Percentiles rank a stretch among this genome's conserved stretches.
phyloP scores from a whole-genome alignment of 495 filamentous ascomycete species.

The Neurospora pannonica region DNA sequence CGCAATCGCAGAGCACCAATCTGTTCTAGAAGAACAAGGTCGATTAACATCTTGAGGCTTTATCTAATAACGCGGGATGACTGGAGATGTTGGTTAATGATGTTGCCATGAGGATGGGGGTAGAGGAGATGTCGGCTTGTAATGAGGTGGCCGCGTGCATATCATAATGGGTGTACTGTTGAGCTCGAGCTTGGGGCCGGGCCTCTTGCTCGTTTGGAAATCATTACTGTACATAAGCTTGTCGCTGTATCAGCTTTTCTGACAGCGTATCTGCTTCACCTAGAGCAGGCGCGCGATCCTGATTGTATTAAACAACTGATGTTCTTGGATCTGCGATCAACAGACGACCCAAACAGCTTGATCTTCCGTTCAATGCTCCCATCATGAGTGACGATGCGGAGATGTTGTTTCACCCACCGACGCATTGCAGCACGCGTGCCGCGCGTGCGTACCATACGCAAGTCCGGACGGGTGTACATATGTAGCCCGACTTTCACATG shows the following conservation, averaged over 20 bases:
- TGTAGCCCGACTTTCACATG: neutral
- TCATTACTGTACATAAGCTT: neutral
- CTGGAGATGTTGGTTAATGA: neutral
- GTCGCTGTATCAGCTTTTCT: neutral
- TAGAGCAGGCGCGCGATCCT: neutral
- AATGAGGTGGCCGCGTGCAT: neutral
- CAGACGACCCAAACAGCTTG: neutral
- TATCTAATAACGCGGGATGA: neutral
- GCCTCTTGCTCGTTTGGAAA: neutral
- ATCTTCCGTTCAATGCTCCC: neutral
- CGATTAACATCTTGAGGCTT: neutral
- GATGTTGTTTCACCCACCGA: neutral
- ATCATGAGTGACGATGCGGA: neutral
- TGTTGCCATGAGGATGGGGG: neutral
- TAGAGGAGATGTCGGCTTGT: neutral
- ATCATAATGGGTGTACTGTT: neutral
- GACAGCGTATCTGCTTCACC: neutral
- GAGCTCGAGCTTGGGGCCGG: neutral
- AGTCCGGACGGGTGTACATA: neutral
- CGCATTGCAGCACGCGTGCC: neutral
- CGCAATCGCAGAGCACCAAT: slow-evolving; percentile 14
- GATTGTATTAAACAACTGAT: neutral
- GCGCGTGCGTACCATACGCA: neutral
- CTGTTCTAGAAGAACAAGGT: slow-evolving; percentile 11
- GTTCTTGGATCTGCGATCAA: neutral